Evolutionary conservation across 176 grass and related monocot species (phyloP).

Genomic region (Oryza glaberrima): DNA sequence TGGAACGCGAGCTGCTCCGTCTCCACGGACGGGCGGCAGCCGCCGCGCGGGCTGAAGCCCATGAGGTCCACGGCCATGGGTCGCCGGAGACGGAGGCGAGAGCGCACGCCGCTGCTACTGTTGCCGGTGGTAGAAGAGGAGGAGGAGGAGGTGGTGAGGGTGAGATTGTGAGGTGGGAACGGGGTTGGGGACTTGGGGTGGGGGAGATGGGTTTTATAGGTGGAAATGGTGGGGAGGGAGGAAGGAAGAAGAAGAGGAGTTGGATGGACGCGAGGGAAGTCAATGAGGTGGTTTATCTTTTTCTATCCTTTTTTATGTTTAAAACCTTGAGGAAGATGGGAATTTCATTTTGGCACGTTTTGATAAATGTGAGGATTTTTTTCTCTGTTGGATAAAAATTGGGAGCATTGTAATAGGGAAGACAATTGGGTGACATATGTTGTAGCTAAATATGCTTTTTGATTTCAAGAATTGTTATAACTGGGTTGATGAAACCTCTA

Average conservation of each 20-base stretch:
- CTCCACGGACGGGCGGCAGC: background rate
- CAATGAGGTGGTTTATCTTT: constrained; percentile 31
- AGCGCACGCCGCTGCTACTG: rapidly evolving
- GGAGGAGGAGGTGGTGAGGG: background rate
- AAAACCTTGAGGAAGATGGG: background rate
- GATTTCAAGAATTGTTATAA: too few species aligned
- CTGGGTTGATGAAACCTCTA: too few species aligned
- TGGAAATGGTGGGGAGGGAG: constrained; percentile 17
- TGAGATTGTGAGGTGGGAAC: constrained; percentile 14
- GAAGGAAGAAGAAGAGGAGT: background rate
- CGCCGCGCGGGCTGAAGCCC: constrained; percentile 3
- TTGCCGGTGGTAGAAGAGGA: background rate
- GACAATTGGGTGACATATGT: too few species aligned
- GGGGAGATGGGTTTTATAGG: constrained; percentile 41
- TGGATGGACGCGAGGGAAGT: background rate
- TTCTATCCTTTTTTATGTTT: too few species aligned
- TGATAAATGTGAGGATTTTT: background rate
- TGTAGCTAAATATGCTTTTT: too few species aligned
- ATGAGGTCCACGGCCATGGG: constrained; percentile 65
- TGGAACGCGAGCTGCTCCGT: constrained; percentile 62
- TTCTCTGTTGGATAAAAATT: too few species aligned
- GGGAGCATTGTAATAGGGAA: too few species aligned
- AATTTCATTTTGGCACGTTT: background rate
- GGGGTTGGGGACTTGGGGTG: background rate
- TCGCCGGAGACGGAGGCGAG: background rate